Percentiles rank a stretch among this genome's conserved stretches.
These are phyloP conservation scores for Gossypium herbaceum DNA, from an alignment of 345 rosid genomes.

Conservation along the genomic window DNA sequence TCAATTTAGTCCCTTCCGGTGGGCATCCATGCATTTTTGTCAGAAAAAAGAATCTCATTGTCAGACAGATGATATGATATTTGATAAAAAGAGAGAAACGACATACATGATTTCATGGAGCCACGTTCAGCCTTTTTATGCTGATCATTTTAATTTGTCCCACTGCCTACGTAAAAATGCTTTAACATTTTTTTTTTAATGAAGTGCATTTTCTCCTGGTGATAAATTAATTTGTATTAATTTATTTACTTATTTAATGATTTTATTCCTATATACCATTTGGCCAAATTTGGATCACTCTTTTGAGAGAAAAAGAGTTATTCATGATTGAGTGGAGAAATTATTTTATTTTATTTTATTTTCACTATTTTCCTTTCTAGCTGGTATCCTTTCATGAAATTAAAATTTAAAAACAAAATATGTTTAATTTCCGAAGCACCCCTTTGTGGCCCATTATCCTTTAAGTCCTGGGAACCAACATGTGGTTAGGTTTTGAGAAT, in stretches of 20 bases:
- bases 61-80: not conserved
- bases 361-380: too few species aligned
- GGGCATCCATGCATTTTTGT: not conserved
- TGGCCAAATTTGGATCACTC: not conserved
- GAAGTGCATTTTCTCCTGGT: not conserved
- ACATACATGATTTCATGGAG: not conserved
- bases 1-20: not conserved
- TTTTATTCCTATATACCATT: not conserved
- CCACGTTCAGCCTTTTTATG: not conserved
- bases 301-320: not conserved
- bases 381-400: too few species aligned
- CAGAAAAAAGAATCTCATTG: not conserved
- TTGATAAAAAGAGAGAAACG: too few species aligned
- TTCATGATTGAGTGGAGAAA: not conserved
- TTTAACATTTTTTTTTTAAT: not conserved
- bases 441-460: too few species aligned
- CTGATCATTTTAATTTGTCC: not conserved
- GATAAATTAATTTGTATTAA: not conserved
- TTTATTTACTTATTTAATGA: not conserved
- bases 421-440: too few species aligned
- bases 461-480: too few species aligned
- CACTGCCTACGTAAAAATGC: not conserved
- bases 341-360: too few species aligned
- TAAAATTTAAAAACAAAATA: too few species aligned
- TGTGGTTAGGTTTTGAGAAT: too few species aligned